Evolutionary conservation across 306 rosid species (phyloP).

Genomic region (Vicia villosa): DNA sequence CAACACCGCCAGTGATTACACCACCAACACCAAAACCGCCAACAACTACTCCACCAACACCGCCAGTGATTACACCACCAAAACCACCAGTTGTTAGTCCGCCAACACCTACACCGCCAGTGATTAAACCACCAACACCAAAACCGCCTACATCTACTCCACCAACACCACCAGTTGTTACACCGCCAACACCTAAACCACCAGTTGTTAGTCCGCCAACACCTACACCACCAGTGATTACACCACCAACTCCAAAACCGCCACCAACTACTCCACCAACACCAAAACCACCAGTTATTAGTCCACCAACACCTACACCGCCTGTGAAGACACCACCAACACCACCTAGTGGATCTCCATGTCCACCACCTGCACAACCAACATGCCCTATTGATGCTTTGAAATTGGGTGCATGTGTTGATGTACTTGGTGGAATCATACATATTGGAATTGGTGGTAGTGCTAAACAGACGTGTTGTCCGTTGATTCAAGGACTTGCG

Average conservation of each 20-base stretch:
- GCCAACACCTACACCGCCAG: constrained; percentile 2
- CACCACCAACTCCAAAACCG: constrained; percentile 45
- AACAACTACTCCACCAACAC: constrained; percentile 13
- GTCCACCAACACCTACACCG: constrained; percentile 52
- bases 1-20: constrained; percentile 6
- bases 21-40: constrained; percentile 59
- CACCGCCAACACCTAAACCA: background rate
- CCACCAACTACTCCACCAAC: background rate
- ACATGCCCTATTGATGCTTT: constrained; percentile 75
- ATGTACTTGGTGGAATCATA: constrained; percentile 75
- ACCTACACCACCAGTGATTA: constrained; percentile 46
- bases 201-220: constrained; percentile 46
- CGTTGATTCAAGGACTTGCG: constrained; percentile 64
- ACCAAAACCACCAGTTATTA: constrained; percentile 23
- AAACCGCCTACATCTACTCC: constrained; percentile 17
- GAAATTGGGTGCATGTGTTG: constrained; percentile 82
- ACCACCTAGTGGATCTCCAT: constrained; percentile 44
- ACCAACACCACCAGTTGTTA: constrained; percentile 21
- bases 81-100: background rate
- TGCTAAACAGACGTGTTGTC: constrained; percentile 79
- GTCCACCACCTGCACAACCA: constrained; percentile 52
- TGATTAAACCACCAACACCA: background rate
- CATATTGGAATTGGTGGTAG: constrained; percentile 79
- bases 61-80: background rate
- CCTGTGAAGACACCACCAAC: constrained; percentile 30